These are phyloP conservation scores for Rachicladosporium sp. DNA, from an alignment of 2,329 filamentous ascomycete genomes.

Conservation along the genomic window DNA sequence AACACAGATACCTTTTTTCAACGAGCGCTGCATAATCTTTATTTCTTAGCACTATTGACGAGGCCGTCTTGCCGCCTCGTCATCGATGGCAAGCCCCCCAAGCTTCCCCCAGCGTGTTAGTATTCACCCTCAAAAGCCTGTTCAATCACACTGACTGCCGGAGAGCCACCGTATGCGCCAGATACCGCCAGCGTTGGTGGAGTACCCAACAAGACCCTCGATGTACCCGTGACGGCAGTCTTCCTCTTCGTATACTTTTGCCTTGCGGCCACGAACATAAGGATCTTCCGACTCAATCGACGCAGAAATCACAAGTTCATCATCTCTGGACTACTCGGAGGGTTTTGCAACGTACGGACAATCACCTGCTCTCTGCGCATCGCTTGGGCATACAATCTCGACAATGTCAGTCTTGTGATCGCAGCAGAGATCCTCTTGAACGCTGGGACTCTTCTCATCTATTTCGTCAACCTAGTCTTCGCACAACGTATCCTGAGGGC, in stretches of 20 bases:
- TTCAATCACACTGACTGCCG: constrained; percentile 1
- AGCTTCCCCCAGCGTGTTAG: constrained; percentile 7
- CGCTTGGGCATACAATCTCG: constrained; percentile 18
- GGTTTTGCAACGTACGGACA: constrained; percentile 33
- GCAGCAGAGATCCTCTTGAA: constrained; percentile 21
- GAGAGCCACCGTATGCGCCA: constrained; percentile 18
- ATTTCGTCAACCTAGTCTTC: constrained; percentile 20
- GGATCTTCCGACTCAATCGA: constrained; percentile 28
- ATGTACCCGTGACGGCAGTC: constrained; percentile 30
- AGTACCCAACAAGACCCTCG: constrained; percentile 21
- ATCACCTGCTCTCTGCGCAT: constrained; percentile 27
- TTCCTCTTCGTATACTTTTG: constrained; percentile 31
- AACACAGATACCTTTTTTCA: background rate
- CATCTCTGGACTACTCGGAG: constrained; percentile 28
- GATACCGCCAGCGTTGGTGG: constrained; percentile 26
- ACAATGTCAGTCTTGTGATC: constrained; percentile 18
- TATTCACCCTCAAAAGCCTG: background rate
- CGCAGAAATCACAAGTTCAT: constrained; percentile 30
- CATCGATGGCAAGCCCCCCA: background rate
- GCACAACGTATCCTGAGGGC: constrained; percentile 18
- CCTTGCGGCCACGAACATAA: constrained; percentile 30
- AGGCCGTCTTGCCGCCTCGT: background rate
- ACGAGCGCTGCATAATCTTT: background rate
- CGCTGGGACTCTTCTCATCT: constrained; percentile 20
- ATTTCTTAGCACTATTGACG: background rate